Percentiles rank a stretch among this genome's conserved stretches.
These are phyloP conservation scores for Trichoderma sp. DNA, from an alignment of 2,329 filamentous ascomycete genomes.

Conservation along the genomic window DNA sequence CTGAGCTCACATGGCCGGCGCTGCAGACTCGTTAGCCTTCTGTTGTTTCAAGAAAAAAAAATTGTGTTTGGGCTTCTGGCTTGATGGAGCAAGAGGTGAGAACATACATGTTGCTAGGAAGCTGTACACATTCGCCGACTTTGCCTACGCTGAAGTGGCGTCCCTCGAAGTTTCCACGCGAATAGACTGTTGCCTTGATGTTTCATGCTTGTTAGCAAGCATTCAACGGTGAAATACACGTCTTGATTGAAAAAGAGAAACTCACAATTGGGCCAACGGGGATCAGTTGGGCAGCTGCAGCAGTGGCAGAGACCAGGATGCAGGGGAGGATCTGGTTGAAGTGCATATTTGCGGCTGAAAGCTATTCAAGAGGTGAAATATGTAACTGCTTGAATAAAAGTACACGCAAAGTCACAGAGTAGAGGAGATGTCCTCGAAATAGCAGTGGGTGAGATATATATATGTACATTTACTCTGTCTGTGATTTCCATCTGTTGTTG, in stretches of 20 bases:
- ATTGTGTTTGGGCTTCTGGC: too few species aligned
- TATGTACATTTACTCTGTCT: background rate
- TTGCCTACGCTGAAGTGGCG: background rate
- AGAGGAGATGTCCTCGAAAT: background rate
- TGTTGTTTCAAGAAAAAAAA: too few species aligned
- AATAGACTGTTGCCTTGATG: background rate
- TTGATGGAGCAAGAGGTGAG: too few species aligned
- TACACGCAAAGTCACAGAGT: background rate
- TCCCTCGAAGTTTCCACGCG: background rate
- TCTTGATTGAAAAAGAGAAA: background rate
- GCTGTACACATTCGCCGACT: background rate
- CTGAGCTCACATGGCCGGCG: background rate
- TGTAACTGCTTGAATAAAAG: background rate
- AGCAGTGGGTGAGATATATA: background rate
- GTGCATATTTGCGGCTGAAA: background rate
- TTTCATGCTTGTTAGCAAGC: background rate
- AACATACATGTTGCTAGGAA: background rate
- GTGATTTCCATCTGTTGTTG: background rate
- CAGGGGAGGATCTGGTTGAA: background rate
- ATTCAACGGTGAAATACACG: background rate
- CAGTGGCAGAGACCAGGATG: background rate
- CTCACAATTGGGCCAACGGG: constrained; percentile 1
- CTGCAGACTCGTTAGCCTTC: background rate
- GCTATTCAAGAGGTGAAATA: background rate
- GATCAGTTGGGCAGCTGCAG: background rate